Evolutionary conservation across 805 yeast genomes (phyloP).

Genomic region (Cyberlindnera samutprakarnensis): DNA sequence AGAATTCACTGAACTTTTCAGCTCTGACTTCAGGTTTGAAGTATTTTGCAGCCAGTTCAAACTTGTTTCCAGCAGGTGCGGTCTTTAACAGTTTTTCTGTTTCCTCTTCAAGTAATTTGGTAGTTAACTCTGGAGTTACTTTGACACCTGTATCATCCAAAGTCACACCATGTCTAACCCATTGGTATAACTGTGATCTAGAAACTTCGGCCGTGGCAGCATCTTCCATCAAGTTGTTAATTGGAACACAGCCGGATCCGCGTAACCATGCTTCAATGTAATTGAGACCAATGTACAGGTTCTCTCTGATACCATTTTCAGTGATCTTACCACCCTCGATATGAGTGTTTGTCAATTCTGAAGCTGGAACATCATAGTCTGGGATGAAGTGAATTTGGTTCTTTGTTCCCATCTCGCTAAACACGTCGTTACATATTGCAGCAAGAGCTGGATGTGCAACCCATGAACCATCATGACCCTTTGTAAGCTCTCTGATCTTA

Average conservation of each 20-base stretch:
- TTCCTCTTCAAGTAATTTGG: conserved; percentile 52
- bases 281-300: conserved; percentile 66
- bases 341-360: conserved; percentile 56
- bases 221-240: conserved; percentile 81
- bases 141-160: conserved; percentile 49
- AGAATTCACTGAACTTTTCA: conserved; percentile 65
- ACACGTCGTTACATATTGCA: conserved; percentile 63
- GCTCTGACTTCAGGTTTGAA: conserved; percentile 67
- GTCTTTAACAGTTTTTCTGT: conserved; percentile 46
- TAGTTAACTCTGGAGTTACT: conserved; percentile 53
- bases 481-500: conserved; percentile 65
- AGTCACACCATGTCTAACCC: conserved; percentile 66
- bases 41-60: conserved; percentile 58
- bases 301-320: conserved; percentile 60
- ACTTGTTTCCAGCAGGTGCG: conserved; percentile 46
- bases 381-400: conserved; percentile 57
- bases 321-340: conserved; percentile 60
- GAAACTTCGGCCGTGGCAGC: conserved; percentile 89
- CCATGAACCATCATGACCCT: conserved; percentile 88
- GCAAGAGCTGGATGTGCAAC: conserved; percentile 84
- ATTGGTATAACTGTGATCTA: conserved; percentile 73
- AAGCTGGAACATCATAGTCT: conserved; percentile 37
- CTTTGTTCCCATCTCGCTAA: conserved; percentile 75
- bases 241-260: conserved; percentile 81
- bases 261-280: conserved; percentile 86